Conservation (phyloP, 2,329 filamentous ascomycete genomes). For the Fusarium musae region DNA sequence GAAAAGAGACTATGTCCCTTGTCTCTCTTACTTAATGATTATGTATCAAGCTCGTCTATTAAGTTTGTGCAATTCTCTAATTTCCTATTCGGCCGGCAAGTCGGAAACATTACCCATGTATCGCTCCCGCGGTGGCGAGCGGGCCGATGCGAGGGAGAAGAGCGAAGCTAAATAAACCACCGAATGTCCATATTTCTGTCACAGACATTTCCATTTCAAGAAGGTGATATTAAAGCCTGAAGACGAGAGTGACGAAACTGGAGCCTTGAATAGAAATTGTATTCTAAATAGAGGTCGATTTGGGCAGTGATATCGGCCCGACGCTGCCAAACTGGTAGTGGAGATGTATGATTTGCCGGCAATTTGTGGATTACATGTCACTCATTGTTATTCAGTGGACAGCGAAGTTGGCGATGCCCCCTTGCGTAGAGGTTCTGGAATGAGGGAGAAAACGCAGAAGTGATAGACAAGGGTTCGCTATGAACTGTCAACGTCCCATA, state of each 20-base stretch:
- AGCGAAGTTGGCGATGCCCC: too few species aligned
- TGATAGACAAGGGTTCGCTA: not conserved
- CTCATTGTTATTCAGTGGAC: not conserved
- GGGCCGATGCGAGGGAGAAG: not conserved
- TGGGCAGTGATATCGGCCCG: not conserved
- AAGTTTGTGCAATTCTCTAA: not conserved
- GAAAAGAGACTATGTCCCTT: not conserved
- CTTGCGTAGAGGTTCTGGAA: not conserved
- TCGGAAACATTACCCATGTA: not conserved
- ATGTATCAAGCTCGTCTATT: too few species aligned
- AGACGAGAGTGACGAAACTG: not conserved
- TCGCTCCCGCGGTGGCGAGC: not conserved
- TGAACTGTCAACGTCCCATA: not conserved
- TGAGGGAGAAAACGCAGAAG: not conserved
- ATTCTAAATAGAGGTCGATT: not conserved
- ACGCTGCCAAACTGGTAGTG: not conserved
- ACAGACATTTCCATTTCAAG: not conserved
- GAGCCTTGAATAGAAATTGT: not conserved
- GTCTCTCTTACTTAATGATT: not conserved
- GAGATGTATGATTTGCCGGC: not conserved
- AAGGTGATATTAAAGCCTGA: accelerated
- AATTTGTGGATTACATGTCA: not conserved
- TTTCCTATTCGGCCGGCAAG: not conserved
- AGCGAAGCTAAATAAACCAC: not conserved
- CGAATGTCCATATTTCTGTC: not conserved